Base-by-base conservation (phyloP, 306 rosid species). In the Crotalaria pallida region DNA sequence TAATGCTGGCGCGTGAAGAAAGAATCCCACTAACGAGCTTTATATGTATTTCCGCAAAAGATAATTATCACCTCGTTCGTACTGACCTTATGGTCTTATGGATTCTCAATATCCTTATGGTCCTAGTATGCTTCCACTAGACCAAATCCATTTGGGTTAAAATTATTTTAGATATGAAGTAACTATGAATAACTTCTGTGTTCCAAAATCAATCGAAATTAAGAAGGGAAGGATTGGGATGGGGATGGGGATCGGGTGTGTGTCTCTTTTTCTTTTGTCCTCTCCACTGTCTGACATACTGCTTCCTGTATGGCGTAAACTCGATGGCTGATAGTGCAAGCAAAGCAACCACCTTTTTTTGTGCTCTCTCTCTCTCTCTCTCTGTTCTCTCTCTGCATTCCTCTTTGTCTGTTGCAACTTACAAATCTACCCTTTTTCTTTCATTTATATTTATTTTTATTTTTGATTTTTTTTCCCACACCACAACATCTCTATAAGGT, bases 301-400 rank as follows among this genome's bases (percentile, higher is more conserved):
- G 81, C 82, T 63, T 70, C 82, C 63, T 69, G 38, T 7, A 69
- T 80, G 88, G 91, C 84, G 84, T 80, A 80, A 84, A 88, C 88
- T 84, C 58, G 89, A 82, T 85, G 84, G 75, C 86, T 86, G 88
- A 74, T 77, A 80, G 86, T 86, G 88, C 91, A 88, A 86, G 88
- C 96, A 83, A 88, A 88, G 89, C 88, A 84, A 80, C 47, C 69
- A 65, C 81, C 11, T 51, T 58, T 77, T 67, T 53, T 48, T 22
- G 40, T 24, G 10, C 0, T 44, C 67, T 52, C 66, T 43, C 4
- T 52, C 18, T 53, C 59, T 57, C 41, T 65, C 36, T 17, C 45
- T 48, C 63, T 66, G 59, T 33, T 55, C 69, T 40, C 16, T 40
- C 77, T 31, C 52, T 74, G 57, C 68, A 50, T 64, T 67, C 73